These are phyloP conservation scores for Sanghuangporus sanghuang DNA, from an alignment of 1,284 basidiomycete species.

Conservation along the genomic window DNA sequence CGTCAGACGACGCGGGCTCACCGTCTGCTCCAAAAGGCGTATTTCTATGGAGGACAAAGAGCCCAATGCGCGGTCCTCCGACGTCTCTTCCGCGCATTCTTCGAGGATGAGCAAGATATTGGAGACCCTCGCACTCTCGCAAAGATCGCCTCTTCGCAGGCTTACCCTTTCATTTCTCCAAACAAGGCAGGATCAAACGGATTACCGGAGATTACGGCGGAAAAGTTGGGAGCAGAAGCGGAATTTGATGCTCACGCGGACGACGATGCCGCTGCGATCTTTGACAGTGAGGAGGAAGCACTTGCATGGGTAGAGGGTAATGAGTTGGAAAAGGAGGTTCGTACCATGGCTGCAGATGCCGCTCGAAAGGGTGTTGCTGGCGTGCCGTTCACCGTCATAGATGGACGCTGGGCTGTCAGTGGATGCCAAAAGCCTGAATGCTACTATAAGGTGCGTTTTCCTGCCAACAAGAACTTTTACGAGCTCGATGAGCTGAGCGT, in stretches of 20 bases:
- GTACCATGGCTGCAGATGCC: slow-evolving; percentile 62
- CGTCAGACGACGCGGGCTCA: slow-evolving; percentile 66
- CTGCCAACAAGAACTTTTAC: background rate
- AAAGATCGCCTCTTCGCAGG: slow-evolving; percentile 53
- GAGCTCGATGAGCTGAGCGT: background rate
- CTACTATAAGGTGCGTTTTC: slow-evolving; percentile 55
- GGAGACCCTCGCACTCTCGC: slow-evolving; percentile 54
- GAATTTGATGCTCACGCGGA: background rate
- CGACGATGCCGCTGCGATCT: slow-evolving; percentile 6
- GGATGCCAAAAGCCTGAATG: slow-evolving; percentile 71
- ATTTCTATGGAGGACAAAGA: slow-evolving; percentile 56
- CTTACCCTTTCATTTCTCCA: slow-evolving; percentile 39
- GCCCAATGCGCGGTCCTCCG: slow-evolving; percentile 55
- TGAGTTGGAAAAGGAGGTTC: slow-evolving; percentile 63
- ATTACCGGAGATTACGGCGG: background rate
- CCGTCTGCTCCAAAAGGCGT: slow-evolving; percentile 69
- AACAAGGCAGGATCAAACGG: background rate
- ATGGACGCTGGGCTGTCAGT: slow-evolving; percentile 73
- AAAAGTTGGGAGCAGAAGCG: background rate
- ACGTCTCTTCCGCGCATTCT: slow-evolving; percentile 60
- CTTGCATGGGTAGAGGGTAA: slow-evolving; percentile 44
- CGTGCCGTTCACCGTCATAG: slow-evolving; percentile 76
- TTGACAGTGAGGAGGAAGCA: slow-evolving; percentile 9
- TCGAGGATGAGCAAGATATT: slow-evolving; percentile 64
- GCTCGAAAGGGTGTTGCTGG: slow-evolving; percentile 69